These are phyloP conservation scores for Hygrocybe coccinea DNA, from an alignment of 768 basidiomycete species.

Conservation along the genomic window DNA sequence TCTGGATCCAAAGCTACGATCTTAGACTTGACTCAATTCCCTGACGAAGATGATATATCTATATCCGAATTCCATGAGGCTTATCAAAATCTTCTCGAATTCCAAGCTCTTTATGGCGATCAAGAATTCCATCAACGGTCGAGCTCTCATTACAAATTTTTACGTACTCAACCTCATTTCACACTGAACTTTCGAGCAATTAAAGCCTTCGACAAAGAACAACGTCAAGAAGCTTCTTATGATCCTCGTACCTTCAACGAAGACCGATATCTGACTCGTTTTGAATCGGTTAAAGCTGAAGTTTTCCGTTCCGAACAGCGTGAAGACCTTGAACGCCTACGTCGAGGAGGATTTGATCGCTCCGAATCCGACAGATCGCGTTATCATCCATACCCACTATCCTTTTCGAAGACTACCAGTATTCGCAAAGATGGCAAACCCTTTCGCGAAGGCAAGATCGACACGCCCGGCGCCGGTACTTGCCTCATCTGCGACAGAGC, in stretches of 20 bases:
- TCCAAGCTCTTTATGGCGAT: constrained; percentile 3
- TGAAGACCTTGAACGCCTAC: neutral
- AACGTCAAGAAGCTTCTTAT: neutral
- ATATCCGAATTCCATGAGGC: too few relatives aligned
- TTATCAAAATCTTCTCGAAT: too few relatives aligned
- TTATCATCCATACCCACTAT: too few relatives aligned
- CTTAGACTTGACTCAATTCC: constrained; percentile 14
- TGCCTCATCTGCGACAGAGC: constrained; percentile 2
- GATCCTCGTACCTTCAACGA: neutral
- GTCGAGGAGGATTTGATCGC: constrained; percentile 5
- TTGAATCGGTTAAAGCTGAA: neutral
- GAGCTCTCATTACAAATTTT: neutral
- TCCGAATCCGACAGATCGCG: too few relatives aligned
- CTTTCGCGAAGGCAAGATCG: too few relatives aligned
- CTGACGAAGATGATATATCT: constrained; percentile 9
- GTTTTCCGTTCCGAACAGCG: neutral
- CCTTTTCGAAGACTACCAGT: too few relatives aligned
- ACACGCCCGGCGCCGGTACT: neutral
- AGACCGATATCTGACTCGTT: neutral
- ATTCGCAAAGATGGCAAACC: too few relatives aligned
- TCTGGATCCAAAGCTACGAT: constrained; percentile 2
- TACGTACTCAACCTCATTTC: constrained; percentile 10
- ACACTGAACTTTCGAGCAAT: constrained; percentile 12
- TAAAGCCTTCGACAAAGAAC: constrained; percentile 10
- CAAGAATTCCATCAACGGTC: neutral